These are phyloP conservation scores for Pecoramyces ruminantium DNA, from an alignment of 192 early-diverging fungal species.

Conservation along the genomic window DNA sequence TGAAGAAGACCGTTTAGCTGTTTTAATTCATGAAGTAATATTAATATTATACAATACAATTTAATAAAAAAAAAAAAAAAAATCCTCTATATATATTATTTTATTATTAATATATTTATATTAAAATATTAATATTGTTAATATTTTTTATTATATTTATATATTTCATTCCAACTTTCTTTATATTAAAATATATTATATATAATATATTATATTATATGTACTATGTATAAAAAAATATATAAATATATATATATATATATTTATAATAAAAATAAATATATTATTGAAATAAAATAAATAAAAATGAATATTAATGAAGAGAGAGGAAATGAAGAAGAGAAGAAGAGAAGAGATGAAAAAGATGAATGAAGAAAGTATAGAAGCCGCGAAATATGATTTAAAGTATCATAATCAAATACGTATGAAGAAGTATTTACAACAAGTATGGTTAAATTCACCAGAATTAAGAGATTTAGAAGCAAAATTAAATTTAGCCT, in stretches of 20 bases:
- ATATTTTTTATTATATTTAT: no score
- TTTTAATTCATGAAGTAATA: neutral
- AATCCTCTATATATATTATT: no score
- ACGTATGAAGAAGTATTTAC: neutral
- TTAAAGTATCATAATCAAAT: neutral
- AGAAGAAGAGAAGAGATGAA: neutral
- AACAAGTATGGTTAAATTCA: conserved; percentile 12
- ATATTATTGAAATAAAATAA: no score
- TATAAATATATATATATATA: no score
- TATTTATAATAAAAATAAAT: no score
- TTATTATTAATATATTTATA: no score
- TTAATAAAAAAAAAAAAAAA: no score
- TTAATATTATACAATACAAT: neutral
- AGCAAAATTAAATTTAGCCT: conserved; percentile 40
- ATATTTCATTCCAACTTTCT: no score
- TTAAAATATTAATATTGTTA: no score
- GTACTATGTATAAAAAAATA: no score
- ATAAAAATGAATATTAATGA: neutral
- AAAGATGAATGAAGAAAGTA: neutral
- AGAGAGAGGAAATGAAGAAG: neutral
- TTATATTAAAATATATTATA: no score
- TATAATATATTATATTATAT: no score
- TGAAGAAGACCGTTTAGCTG: neutral
- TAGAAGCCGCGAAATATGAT: neutral
- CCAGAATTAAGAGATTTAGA: conserved; percentile 34